Evolutionary conservation across 2,329 filamentous ascomycete species (phyloP), one percentile per base, ranked within the genome.

Genomic region (Aspergillus hortae): DNA sequence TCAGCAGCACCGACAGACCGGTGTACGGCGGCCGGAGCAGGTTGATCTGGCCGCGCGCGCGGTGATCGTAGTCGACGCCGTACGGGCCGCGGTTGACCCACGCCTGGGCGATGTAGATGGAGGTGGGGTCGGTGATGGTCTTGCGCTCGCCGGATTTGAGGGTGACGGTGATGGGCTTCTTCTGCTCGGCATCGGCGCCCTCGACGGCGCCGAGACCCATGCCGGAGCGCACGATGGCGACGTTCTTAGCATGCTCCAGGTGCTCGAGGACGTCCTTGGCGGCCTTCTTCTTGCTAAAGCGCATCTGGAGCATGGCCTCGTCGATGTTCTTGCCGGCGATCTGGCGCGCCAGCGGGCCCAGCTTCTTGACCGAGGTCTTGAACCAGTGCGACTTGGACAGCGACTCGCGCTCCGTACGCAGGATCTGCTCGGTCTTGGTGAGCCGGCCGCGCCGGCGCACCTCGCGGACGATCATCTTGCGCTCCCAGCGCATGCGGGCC

Each of bases 291-390:
- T 90, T 90, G 71, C 87, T 92, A 77, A 92, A 97, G 51, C 87
- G 84, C 90, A 99, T 96, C 79, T 99, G 94, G 49, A 89, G 75
- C 60, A 97, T 89, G 12, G 94, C 94, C 33, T 99, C 92, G 52
- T 95, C 90, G 55, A 99, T 79, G n/a, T 87, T 86, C 81, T 96
- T 97, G 60, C 94, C 94, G 2, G 85, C 81, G 66, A 99, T 94
- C 75, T 97, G 94, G 50, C 88, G 84, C 21, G 92, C 86, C 46
- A 99, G 76, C 63, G 89, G 87, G 48, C 87, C 86, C 50, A 99
- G 80, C 77, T 99, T 99, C 84, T 99, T 99, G 58, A 89, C 78
- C 45, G 86, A 90, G 2, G 94, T 96, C 63, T 91, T 86, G 67
- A 96, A 81, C 60, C 83, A 82, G 44, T 86, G 81, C 56, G 86